These are phyloP conservation scores for Aspergillus kassunensis DNA, from an alignment of 495 filamentous ascomycete species.

Conservation along the genomic window DNA sequence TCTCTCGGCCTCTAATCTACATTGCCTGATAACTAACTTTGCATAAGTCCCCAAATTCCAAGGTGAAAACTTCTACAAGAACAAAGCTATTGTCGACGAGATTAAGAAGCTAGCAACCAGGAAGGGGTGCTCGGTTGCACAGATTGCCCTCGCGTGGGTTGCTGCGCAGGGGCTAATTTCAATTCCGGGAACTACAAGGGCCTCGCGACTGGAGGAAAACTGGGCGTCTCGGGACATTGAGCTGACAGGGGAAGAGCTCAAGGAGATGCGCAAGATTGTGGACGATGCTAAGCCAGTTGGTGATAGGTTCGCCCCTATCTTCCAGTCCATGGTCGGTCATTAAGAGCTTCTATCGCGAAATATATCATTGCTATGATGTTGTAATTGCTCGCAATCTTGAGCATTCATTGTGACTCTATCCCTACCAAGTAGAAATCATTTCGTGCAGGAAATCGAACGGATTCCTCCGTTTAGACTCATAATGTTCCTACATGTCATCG, in stretches of 20 bases:
- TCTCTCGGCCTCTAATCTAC: too few relatives aligned
- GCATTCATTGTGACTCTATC: too few relatives aligned
- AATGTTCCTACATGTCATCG: too few relatives aligned
- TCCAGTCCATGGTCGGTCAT: neutral
- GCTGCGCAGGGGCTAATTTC: slow-evolving; percentile 44
- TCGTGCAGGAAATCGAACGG: too few relatives aligned
- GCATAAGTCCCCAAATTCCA: slow-evolving; percentile 50
- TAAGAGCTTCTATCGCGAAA: too few relatives aligned
- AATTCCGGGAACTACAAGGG: slow-evolving; percentile 47
- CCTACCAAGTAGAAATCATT: too few relatives aligned
- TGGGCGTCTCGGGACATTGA: slow-evolving; percentile 29
- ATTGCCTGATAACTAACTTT: too few relatives aligned
- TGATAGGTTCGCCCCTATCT: neutral
- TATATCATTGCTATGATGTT: too few relatives aligned
- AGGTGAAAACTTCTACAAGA: slow-evolving; percentile 50
- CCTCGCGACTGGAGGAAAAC: slow-evolving; percentile 36
- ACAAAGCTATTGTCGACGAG: slow-evolving; percentile 40
- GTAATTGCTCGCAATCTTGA: too few relatives aligned
- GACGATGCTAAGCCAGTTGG: neutral
- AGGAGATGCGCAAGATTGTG: slow-evolving; percentile 5
- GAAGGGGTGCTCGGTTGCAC: slow-evolving; percentile 35
- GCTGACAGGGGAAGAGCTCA: neutral
- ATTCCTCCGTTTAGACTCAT: too few relatives aligned
- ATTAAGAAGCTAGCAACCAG: slow-evolving; percentile 37
- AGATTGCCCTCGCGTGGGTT: slow-evolving; percentile 47